Evolutionary conservation across 306 rosid genomes (phyloP).

Genomic region (Castanea mollissima): DNA sequence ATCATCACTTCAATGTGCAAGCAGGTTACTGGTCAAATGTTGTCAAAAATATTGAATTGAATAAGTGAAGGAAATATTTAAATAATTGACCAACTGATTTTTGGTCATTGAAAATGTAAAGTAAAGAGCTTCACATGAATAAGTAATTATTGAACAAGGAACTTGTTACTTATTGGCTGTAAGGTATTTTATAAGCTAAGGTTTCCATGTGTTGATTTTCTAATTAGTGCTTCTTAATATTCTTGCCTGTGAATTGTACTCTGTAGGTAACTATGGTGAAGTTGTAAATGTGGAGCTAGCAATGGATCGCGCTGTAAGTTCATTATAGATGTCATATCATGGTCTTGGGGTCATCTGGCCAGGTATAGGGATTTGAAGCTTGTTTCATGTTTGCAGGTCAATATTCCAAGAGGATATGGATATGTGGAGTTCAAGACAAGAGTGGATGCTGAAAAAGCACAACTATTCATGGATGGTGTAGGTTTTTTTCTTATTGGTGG

Average conservation of each 20-base stretch:
- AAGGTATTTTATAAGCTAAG: not conserved
- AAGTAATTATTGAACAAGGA: not conserved
- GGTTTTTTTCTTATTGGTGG: conserved; percentile 25
- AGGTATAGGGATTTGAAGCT: not conserved
- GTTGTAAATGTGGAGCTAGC: conserved; percentile 91
- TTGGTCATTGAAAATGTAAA: not conserved
- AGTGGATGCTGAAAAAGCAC: conserved; percentile 90
- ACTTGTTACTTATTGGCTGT: not conserved
- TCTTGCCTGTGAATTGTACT: not conserved
- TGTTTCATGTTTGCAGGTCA: conserved; percentile 51
- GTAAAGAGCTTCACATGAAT: not conserved
- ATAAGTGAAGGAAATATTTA: too few relatives aligned
- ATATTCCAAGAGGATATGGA: conserved; percentile 94
- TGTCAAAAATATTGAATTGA: too few relatives aligned
- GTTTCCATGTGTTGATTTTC: not conserved
- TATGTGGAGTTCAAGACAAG: conserved; percentile 92
- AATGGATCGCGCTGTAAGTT: conserved; percentile 86
- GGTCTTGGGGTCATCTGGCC: not conserved
- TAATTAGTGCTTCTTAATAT: not conserved
- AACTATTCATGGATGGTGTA: conserved; percentile 88
- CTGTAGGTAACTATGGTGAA: conserved; percentile 83
- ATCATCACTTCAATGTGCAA: too few relatives aligned
- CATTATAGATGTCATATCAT: conserved; percentile 8
- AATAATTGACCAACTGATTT: too few relatives aligned
- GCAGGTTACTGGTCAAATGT: too few relatives aligned